Evolutionary conservation across 345 rosid species (phyloP).

Genomic region (Acer negundo): DNA sequence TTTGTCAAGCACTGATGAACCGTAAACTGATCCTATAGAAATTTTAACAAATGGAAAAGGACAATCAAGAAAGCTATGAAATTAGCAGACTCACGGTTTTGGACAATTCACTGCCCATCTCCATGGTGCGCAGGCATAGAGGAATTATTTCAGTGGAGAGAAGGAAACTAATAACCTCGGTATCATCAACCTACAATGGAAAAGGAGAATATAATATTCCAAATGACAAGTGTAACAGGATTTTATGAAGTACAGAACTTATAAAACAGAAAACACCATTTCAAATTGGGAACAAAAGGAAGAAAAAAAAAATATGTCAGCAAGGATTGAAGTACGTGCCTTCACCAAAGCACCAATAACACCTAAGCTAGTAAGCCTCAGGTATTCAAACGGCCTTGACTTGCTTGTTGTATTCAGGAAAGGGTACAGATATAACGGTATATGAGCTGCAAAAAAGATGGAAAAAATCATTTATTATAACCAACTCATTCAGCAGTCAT

Average conservation of each 20-base stretch:
- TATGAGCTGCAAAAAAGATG: constrained; percentile 71
- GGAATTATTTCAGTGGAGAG: constrained; percentile 97
- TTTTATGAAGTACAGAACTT: not conserved
- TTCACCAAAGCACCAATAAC: constrained; percentile 99
- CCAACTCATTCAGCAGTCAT: constrained; percentile 3
- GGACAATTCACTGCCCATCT: constrained; percentile 97
- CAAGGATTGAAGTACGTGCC: constrained; percentile 41
- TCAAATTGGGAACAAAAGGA: not conserved
- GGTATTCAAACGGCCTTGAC: constrained; percentile 94
- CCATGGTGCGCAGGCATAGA: constrained; percentile 95
- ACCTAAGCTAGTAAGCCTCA: constrained; percentile 98
- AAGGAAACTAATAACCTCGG: constrained; percentile 96
- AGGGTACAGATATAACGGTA: constrained; percentile 90
- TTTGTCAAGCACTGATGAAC: constrained; percentile 10
- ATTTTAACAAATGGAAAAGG: not conserved
- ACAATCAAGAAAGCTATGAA: not conserved
- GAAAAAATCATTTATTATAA: not conserved
- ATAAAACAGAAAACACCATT: constrained; percentile 3
- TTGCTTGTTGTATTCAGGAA: constrained; percentile 96
- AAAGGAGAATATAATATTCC: not conserved
- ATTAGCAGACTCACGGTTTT: constrained; percentile 70
- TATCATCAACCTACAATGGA: constrained; percentile 82
- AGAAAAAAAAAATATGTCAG: constrained; percentile 11
- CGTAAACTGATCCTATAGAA: not conserved
- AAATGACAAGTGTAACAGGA: not conserved